Evolutionary conservation across 495 filamentous ascomycete genomes (phyloP).

Genomic region (Penicillium macrosclerotiorum): DNA sequence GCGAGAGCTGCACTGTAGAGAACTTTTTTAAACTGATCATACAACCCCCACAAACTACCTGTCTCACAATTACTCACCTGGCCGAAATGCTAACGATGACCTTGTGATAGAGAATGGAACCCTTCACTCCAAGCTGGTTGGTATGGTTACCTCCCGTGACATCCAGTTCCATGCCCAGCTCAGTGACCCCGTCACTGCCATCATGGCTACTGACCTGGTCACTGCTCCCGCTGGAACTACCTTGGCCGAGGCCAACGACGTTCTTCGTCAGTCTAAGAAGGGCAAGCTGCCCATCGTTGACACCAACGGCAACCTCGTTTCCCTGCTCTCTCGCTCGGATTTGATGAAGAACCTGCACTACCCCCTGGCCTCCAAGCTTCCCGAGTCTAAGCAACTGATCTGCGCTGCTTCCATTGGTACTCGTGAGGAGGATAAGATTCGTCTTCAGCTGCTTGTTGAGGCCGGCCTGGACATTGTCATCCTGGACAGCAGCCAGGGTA

Average conservation of each 20-base stretch:
- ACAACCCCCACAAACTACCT: constrained; percentile 10
- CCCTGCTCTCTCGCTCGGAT: constrained; percentile 94
- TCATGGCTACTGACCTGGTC: constrained; percentile 95
- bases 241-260: constrained; percentile 84
- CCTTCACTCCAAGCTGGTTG: constrained; percentile 89
- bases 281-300: constrained; percentile 98
- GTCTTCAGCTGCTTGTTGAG: constrained; percentile 85
- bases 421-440: constrained; percentile 81
- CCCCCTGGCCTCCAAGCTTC: constrained; percentile 93
- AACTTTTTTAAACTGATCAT: constrained; percentile 49
- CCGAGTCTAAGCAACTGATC: constrained; percentile 96
- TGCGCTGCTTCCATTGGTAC: constrained; percentile 95
- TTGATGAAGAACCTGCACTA: constrained; percentile 99
- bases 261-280: constrained; percentile 95
- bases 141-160: constrained; percentile 96
- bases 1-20: constrained; percentile 80
- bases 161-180: constrained; percentile 84
- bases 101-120: constrained; percentile 73
- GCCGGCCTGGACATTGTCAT: constrained; percentile 95
- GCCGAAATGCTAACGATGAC: constrained; percentile 26
- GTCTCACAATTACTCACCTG: constrained; percentile 28
- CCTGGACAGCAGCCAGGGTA: constrained; percentile 94
- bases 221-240: constrained; percentile 85
- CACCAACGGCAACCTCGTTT: constrained; percentile 78
- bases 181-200: constrained; percentile 71